Conservation (phyloP, 192 early-diverging fungal genomes). For the Funneliformis geosporum region DNA sequence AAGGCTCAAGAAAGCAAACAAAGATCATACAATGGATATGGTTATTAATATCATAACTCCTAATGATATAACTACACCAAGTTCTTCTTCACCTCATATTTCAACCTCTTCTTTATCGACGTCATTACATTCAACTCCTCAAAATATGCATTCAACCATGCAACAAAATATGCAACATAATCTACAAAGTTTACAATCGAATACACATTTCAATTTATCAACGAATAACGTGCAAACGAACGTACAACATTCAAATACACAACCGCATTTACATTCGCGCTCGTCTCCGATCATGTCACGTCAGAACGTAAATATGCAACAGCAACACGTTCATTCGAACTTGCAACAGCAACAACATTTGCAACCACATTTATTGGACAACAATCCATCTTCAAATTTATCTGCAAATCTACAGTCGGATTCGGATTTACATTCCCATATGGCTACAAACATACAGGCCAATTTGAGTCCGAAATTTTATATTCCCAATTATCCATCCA, state of each 20-base stretch:
- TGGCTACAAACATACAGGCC: not conserved
- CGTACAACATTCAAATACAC: slow-evolving; percentile 4
- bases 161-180: not conserved
- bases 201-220: not conserved
- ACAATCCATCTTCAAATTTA: not conserved
- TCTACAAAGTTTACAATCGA: not conserved
- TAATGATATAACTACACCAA: not conserved
- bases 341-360: not conserved
- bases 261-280: not conserved
- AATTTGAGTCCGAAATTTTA: not conserved
- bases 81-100: not conserved
- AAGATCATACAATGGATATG: not conserved
- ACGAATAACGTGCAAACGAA: not conserved
- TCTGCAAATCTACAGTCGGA: not conserved
- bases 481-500: not conserved
- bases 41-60: not conserved
- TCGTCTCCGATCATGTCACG: not conserved
- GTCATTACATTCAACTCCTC: not conserved
- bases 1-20: slow-evolving; percentile 24
- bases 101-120: slow-evolving; percentile 5
- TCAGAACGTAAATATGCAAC: not conserved
- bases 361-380: not conserved
- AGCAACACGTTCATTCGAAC: not conserved
- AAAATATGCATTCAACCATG: not conserved
- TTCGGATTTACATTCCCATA: too few relatives aligned